Conservation (phyloP, 2,329 filamentous ascomycete species). For the Xylariaceae sp. region DNA sequence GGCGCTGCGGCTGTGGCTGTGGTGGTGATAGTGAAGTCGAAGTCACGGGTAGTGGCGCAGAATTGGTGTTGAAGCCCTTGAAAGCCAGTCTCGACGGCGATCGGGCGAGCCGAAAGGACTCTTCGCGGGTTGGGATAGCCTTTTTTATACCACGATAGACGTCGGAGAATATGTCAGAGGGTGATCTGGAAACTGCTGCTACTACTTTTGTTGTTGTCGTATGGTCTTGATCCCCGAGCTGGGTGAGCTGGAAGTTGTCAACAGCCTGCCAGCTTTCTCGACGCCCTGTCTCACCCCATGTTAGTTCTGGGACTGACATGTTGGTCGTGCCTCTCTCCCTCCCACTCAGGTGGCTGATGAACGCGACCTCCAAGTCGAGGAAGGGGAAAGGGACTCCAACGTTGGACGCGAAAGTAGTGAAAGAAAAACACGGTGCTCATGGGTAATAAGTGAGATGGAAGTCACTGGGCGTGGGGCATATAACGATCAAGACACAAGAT, state of each 20-base stretch:
- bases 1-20: conserved; percentile 49
- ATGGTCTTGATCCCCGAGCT: conserved; percentile 43
- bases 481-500: conserved; percentile 9
- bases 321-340: conserved; percentile 11
- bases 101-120: conserved; percentile 51
- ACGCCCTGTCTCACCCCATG: conserved; percentile 36
- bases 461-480: conserved; percentile 13
- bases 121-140: conserved; percentile 52
- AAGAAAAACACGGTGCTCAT: background rate
- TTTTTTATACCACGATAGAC: conserved; percentile 61
- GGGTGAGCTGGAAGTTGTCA: conserved; percentile 51
- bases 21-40: conserved; percentile 23
- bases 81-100: conserved; percentile 53
- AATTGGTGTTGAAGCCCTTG: conserved; percentile 40
- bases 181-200: conserved; percentile 42
- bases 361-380: conserved; percentile 1
- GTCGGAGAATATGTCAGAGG: conserved; percentile 57
- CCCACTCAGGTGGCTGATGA: background rate
- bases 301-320: conserved; percentile 42
- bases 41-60: conserved; percentile 31
- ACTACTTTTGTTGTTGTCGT: conserved; percentile 38
- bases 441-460: conserved; percentile 5
- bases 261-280: conserved; percentile 41
- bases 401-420: background rate
- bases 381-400: background rate